Evolutionary conservation across 1,284 basidiomycete species (phyloP).

Genomic region (Leccinum discolor): DNA sequence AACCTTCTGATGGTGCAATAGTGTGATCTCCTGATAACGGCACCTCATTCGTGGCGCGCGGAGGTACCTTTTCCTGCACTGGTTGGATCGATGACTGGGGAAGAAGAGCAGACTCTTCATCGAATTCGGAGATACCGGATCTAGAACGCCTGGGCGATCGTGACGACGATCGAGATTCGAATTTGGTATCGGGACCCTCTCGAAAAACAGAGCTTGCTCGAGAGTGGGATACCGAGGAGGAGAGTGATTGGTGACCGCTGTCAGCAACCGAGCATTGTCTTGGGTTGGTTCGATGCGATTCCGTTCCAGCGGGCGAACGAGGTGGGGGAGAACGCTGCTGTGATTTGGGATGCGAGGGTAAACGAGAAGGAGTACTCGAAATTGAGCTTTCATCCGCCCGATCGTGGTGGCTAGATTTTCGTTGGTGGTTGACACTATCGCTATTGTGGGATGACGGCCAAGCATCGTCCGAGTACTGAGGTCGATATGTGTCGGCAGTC

Average conservation of each 20-base stretch:
- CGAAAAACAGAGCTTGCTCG: slow-evolving; percentile 25
- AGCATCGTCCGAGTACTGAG: slow-evolving; percentile 32
- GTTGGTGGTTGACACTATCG: slow-evolving; percentile 20
- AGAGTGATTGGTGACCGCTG: slow-evolving; percentile 11
- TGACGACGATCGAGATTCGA: slow-evolving; percentile 37
- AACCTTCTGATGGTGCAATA: slow-evolving; percentile 19
- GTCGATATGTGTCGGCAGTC: slow-evolving; percentile 42
- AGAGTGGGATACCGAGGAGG: slow-evolving; percentile 23
- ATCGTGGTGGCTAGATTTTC: slow-evolving; percentile 19
- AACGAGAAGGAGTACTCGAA: slow-evolving; percentile 34
- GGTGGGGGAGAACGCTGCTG: slow-evolving; percentile 24
- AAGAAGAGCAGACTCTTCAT: slow-evolving; percentile 20
- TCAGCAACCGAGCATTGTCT: slow-evolving; percentile 9
- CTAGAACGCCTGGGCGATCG: slow-evolving; percentile 38
- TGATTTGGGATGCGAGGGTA: slow-evolving; percentile 16
- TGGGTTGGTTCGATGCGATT: slow-evolving; percentile 8
- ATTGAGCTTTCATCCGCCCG: slow-evolving; percentile 35
- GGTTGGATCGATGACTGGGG: slow-evolving; percentile 19
- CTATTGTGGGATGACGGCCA: slow-evolving; percentile 21
- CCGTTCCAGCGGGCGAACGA: slow-evolving; percentile 9
- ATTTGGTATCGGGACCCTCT: slow-evolving; percentile 28
- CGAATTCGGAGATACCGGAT: slow-evolving; percentile 31
- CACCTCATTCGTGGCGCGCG: slow-evolving; percentile 12
- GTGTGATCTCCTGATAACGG: slow-evolving; percentile 10
- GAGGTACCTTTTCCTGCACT: slow-evolving; percentile 23